A percentile compares a stretch with the other conserved stretches of the same genome.
phyloP scores from a whole-genome alignment of 2,329 filamentous ascomycete genomes.

The Trichoderma polysporum region DNA sequence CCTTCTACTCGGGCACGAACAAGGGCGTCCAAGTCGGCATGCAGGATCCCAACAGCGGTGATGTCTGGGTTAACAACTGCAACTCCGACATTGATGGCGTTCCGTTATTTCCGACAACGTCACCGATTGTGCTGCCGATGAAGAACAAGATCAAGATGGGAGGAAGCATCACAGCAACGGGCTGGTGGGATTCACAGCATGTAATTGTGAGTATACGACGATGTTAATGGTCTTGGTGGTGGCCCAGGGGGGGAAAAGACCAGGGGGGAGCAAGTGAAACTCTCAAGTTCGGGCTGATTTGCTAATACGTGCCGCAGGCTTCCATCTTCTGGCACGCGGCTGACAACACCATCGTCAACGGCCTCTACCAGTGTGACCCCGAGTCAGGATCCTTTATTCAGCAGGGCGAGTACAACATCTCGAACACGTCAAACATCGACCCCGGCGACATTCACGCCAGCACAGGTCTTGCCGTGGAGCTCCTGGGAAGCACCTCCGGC shows the following conservation, averaged over 20 bases:
- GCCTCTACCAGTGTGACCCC: background rate
- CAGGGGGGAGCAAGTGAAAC: background rate
- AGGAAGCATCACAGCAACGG: background rate
- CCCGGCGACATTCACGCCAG: background rate
- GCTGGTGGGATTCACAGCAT: slow-evolving; percentile 7
- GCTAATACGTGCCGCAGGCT: background rate
- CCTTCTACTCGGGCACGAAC: background rate
- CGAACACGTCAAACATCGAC: background rate
- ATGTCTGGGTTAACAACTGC: slow-evolving; percentile 10
- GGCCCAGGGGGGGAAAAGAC: background rate
- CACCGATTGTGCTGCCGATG: background rate
- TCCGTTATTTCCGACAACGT: background rate
- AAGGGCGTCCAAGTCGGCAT: slow-evolving; percentile 7
- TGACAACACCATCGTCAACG: background rate
- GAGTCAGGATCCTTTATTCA: background rate
- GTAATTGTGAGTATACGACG: background rate
- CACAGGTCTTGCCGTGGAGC: slow-evolving; percentile 2
- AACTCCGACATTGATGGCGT: background rate
- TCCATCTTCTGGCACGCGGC: slow-evolving; percentile 7
- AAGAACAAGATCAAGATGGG: background rate
- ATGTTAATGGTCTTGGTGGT: background rate
- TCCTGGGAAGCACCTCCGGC: slow-evolving; percentile 10
- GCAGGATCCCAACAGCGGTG: slow-evolving; percentile 1
- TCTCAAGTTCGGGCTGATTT: background rate
- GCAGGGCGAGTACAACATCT: background rate